These are phyloP conservation scores for Fraxinus sp. DNA, from an alignment of 305 asterid genomes.

Conservation along the genomic window DNA sequence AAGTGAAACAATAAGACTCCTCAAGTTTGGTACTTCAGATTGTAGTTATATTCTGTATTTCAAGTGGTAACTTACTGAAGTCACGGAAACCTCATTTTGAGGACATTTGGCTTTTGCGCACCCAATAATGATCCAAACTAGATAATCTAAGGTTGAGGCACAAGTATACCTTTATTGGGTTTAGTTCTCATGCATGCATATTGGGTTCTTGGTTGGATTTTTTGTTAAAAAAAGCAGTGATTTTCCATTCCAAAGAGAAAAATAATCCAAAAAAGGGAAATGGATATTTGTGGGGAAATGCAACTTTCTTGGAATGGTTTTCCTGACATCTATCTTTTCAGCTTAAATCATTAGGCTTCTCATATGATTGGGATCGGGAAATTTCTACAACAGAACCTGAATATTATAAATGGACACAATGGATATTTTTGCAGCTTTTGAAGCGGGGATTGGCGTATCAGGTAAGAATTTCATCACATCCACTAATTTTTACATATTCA, in stretches of 20 bases:
- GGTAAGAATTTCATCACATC: slow-evolving; percentile 35
- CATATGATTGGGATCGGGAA: slow-evolving; percentile 98
- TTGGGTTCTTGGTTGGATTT: neutral
- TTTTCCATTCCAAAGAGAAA: neutral
- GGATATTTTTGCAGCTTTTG: slow-evolving; percentile 96
- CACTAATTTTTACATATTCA: slow-evolving; percentile 5
- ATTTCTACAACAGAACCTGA: slow-evolving; percentile 94
- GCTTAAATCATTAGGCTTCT: slow-evolving; percentile 90
- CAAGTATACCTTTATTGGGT: neutral
- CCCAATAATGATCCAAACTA: neutral
- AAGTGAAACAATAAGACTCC: neutral
- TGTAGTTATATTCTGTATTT: neutral
- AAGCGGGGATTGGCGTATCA: slow-evolving; percentile 93
- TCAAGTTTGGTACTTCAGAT: neutral
- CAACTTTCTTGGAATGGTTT: neutral
- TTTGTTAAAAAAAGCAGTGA: neutral
- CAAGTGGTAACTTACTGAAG: neutral
- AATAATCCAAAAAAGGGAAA: neutral
- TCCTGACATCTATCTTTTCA: slow-evolving; percentile 48
- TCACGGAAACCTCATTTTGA: neutral
- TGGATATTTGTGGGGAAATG: neutral
- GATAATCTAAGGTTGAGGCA: neutral
- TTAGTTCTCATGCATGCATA: neutral
- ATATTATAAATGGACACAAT: slow-evolving; percentile 93
- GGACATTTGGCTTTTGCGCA: neutral